Evolutionary conservation across 148 eudicot species (phyloP), one percentile per base, ranked within the genome.

Genomic region (Polygonum maritimum): DNA sequence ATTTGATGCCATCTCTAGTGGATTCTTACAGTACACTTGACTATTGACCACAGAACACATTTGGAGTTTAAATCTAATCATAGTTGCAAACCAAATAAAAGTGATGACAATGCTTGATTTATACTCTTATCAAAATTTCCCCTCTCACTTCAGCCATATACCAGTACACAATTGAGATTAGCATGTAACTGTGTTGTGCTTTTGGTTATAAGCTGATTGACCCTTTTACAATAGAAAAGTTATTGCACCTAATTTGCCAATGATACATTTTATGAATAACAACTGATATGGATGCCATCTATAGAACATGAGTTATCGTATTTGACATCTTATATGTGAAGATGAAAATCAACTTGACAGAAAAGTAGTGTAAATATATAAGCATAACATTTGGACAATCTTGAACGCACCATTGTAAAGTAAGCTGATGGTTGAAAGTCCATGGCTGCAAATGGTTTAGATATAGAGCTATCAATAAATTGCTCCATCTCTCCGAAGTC

Each of bases 401-500:
- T 4, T 38, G 18, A 16, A 63, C 35, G 8, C 86, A 95, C 99
- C 98, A 96, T 89, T 12, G 89, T 81, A 73, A 92, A 72, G 77
- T 87, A 92, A 74, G 87, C 82, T 1, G 86, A 79, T 82, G 84
- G 87, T 78, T 89, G 87, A 65, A 89, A 90, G 15, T 77, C 93
- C 84, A 78, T 85, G 63, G 82, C 48, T 13, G 87, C 79, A 47
- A 40, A 67, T 67, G 45, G 48, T 73, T 80, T 79, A 75, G 36
- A 62, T 26, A 72, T 81, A 39, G 89, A 77, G 82, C 31, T 78
- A 71, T 83, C 81, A 73, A 85, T 80, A 39, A 89, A 81, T 80
- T 82, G 88, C 74, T 92, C 99, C 75, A 83, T 80, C 63, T 95
- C 97, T 52, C 82, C 90, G 69, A 87, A 35, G 71, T 92, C 90